phyloP scores from a whole-genome alignment of 345 rosid species.

The Bruguiera gymnorhiza region DNA sequence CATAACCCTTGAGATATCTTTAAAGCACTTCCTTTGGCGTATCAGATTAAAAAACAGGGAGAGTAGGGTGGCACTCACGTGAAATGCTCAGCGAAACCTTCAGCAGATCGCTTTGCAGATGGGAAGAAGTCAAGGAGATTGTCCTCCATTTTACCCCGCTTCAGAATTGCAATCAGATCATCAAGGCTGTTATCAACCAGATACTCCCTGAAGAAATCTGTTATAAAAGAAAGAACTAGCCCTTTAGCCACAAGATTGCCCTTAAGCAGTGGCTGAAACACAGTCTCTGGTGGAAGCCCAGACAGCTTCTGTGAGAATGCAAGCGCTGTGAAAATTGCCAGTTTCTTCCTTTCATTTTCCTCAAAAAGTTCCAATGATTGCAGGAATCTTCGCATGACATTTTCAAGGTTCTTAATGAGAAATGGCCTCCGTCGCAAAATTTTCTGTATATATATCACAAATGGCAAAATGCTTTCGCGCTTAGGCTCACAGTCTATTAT shows the following conservation, averaged over 20 bases:
- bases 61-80: constrained; percentile 44
- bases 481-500: constrained; percentile 79
- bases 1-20: too few species aligned
- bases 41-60: background rate
- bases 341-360: constrained; percentile 96
- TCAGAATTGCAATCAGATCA: constrained; percentile 84
- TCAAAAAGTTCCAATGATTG: constrained; percentile 98
- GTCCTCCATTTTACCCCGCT: constrained; percentile 95
- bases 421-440: constrained; percentile 87
- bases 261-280: constrained; percentile 94
- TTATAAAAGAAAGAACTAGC: constrained; percentile 88
- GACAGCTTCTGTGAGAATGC: constrained; percentile 97
- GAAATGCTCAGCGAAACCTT: constrained; percentile 94
- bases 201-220: constrained; percentile 96
- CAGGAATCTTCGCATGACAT: constrained; percentile 85
- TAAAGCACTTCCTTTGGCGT: too few species aligned
- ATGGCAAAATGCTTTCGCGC: constrained; percentile 78
- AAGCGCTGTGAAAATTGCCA: constrained; percentile 95
- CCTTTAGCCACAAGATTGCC: constrained; percentile 99
- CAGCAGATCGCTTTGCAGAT: constrained; percentile 72
- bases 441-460: constrained; percentile 84
- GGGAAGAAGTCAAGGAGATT: constrained; percentile 83
- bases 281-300: constrained; percentile 96
- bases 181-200: constrained; percentile 94
- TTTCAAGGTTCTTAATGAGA: constrained; percentile 94